Evolutionary conservation across 306 rosid species (phyloP), one percentile per base, ranked within the genome.

Genomic region (Gastrolobium bilobum): DNA sequence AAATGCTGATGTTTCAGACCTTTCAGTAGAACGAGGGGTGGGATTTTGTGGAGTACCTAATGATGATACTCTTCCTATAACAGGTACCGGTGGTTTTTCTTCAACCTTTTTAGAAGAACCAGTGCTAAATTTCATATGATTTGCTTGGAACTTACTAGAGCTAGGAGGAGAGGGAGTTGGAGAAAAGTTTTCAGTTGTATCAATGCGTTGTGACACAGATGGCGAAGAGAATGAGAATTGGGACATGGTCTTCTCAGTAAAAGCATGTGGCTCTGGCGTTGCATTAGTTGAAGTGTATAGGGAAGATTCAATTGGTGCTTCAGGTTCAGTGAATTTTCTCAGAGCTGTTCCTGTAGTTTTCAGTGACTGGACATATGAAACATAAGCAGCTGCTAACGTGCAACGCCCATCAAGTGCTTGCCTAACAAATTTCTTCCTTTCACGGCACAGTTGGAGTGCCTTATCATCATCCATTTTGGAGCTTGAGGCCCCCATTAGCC

Each of bases 381-480:
- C 81, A 77, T 94, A 92, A 71, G 98, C 87, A 31, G 94, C 88
- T 46, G 98, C 98, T 34, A 94, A 75, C 15, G 97, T 86, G 87
- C 97, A 94, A 20, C 97, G 88, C 63, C 98, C 94, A 44, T 94
- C 91, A 79, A 94, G 94, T 54, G 97, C 97, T 82, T 90, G 95
- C 89, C 85, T 90, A 64, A 91, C 93, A 83, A 87, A 88, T 71
- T 86, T 94, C 88, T 83, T 94, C 88, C 98, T 85, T 48, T 89
- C 97, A 42, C 94, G 96, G 84, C 98, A 94, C 43, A 92, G 83
- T 81, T 89, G 88, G 33, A 94, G 85, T 73, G 90, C 91, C 84
- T 89, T 92, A 80, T 94, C 97, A 75, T 94, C 98, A 86, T 94
- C 97, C 59, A 89, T 46, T 85, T 85, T 94, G 59, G 98, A 92